phyloP scores from a whole-genome alignment of 225 moss, liverwort and hornwort species.

The Climacium dendroides region DNA sequence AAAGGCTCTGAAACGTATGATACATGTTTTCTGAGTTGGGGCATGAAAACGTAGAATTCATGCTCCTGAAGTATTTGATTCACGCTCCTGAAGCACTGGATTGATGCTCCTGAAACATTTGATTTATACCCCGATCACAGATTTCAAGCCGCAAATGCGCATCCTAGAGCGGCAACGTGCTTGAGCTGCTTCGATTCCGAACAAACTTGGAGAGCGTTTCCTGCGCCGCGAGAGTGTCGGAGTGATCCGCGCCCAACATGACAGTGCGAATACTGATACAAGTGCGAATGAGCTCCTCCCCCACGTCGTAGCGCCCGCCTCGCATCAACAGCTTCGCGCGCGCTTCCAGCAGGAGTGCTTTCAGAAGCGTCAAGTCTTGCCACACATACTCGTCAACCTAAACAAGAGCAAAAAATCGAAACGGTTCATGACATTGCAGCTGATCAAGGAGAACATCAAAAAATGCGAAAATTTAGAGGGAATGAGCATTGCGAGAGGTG shows the following conservation, averaged over 20 bases:
- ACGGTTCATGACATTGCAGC: not conserved
- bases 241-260: constrained; percentile 46
- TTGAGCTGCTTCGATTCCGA: not conserved
- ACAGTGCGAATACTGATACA: constrained; percentile 52
- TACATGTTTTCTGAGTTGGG: not conserved
- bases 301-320: constrained; percentile 42
- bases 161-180: not conserved
- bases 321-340: constrained; percentile 41
- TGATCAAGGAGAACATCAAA: not conserved
- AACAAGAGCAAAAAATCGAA: not conserved
- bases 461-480: not conserved
- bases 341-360: constrained; percentile 39
- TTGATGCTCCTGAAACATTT: not conserved
- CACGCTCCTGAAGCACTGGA: not conserved
- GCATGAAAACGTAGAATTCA: not conserved
- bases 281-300: constrained; percentile 45
- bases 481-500: not conserved
- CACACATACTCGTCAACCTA: constrained; percentile 53
- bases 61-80: not conserved
- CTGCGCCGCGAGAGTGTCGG: constrained; percentile 29
- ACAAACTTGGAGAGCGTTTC: constrained; percentile 21
- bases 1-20: not conserved
- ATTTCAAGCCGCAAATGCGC: not conserved
- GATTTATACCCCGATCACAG: not conserved
- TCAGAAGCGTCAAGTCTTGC: constrained; percentile 55